These are phyloP conservation scores for Colletotrichum salicis DNA, from an alignment of 2,329 filamentous ascomycete genomes.

Conservation along the genomic window DNA sequence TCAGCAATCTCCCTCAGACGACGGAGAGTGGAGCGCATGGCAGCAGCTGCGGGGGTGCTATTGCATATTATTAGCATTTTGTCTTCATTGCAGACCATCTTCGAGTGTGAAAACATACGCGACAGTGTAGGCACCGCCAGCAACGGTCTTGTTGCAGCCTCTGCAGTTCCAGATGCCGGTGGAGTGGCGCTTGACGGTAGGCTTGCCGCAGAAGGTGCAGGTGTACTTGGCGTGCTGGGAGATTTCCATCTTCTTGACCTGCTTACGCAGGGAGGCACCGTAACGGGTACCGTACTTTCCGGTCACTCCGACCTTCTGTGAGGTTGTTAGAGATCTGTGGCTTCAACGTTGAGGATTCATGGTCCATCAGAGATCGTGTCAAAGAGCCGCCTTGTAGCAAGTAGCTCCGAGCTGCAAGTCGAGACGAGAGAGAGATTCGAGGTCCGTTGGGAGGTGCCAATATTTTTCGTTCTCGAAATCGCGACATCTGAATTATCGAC, in stretches of 20 bases:
- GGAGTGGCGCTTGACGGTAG: slow-evolving; percentile 87
- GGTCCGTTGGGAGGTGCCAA: too few relatives aligned
- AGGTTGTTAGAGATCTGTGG: slow-evolving; percentile 33
- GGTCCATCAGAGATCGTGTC: slow-evolving; percentile 8
- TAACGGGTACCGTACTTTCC: slow-evolving; percentile 97
- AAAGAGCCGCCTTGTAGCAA: background rate
- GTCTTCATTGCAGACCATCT: background rate
- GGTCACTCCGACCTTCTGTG: slow-evolving; percentile 95
- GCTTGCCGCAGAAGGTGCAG: slow-evolving; percentile 99
- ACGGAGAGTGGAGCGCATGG: slow-evolving; percentile 95
- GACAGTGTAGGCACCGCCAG: slow-evolving; percentile 93
- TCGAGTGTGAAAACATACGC: slow-evolving; percentile 75
- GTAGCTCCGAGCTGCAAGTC: background rate
- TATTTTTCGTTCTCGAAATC: too few relatives aligned
- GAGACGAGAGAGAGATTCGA: slow-evolving; percentile 11
- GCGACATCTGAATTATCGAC: too few relatives aligned
- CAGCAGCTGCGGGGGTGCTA: slow-evolving; percentile 91
- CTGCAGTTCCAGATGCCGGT: slow-evolving; percentile 98
- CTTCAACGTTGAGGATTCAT: background rate
- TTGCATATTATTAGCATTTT: slow-evolving; percentile 42
- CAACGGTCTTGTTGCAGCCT: slow-evolving; percentile 89
- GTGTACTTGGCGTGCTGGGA: slow-evolving; percentile 97
- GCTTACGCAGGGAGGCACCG: slow-evolving; percentile 99
- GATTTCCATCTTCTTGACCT: slow-evolving; percentile 98
- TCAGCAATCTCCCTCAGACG: slow-evolving; percentile 97